phyloP scores from a whole-genome alignment of 1,284 basidiomycete species.

The Naganishia sp. region DNA sequence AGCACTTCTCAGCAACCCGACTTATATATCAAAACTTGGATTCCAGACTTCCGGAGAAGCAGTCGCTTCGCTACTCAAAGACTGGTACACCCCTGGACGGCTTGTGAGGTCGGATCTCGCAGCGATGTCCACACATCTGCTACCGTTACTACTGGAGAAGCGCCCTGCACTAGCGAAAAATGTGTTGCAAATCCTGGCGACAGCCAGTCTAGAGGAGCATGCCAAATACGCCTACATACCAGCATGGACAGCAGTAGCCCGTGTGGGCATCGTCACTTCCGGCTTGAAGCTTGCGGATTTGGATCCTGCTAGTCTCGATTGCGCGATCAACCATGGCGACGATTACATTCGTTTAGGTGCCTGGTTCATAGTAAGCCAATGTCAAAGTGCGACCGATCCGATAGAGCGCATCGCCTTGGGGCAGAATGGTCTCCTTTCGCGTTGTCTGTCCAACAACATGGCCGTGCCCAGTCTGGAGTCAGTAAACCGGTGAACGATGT shows the following conservation, averaged over 20 bases:
- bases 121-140: constrained; percentile 7
- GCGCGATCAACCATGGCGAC: constrained; percentile 28
- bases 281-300: constrained; percentile 16
- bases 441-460: constrained; percentile 33
- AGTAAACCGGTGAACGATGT: background rate
- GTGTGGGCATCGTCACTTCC: background rate
- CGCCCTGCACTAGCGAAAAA: background rate
- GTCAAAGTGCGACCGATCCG: constrained; percentile 25
- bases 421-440: constrained; percentile 4
- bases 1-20: constrained; percentile 5
- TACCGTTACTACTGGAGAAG: constrained; percentile 13
- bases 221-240: constrained; percentile 7
- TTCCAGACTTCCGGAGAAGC: background rate
- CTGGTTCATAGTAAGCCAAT: constrained; percentile 22
- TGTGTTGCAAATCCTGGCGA: background rate
- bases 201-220: background rate
- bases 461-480: constrained; percentile 30
- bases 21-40: constrained; percentile 7
- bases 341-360: constrained; percentile 26
- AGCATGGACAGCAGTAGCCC: constrained; percentile 20
- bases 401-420: constrained; percentile 19
- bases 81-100: constrained; percentile 14
- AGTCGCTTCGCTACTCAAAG: background rate
- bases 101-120: constrained; percentile 10
- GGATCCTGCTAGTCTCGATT: constrained; percentile 8